Evolutionary conservation across 2,329 filamentous ascomycete species (phyloP), one percentile per base, ranked within the genome.

Genomic region (Penicillium sp.): DNA sequence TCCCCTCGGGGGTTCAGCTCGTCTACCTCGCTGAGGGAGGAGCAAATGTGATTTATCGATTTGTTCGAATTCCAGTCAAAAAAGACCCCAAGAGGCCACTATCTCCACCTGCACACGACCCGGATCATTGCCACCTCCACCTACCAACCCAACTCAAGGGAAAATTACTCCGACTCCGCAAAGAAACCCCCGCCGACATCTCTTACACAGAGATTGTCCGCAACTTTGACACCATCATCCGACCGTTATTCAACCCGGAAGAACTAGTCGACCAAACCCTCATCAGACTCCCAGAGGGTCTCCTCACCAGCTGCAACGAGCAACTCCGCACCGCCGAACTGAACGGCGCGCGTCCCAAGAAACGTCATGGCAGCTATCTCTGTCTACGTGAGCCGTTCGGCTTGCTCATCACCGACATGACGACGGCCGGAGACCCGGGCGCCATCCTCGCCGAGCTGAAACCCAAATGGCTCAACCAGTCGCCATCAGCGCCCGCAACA

Each of bases 401-500:
- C 6, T 83, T 91, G 66, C 75, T 93, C 4, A 82, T 93, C 48
- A 87, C 87, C 59, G 88, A 92, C 68, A 92, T 93, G 88, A 82
- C 81, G 2, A 76, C 79, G 7, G 66, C 66, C 29, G 64, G 66
- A 9, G 70, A 71, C 16, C 66, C 71, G 0, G 68, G 67, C 4
- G 67, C 68, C 47, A 72, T 47, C 44, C 70, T 89, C 33, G 76
- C 90, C 55, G 89, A 93, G 70, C 88, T 93, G 75, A 94, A 94
- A 71, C 90, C 90, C 15, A 94, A 94, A 74, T 94, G 90, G 90
- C 82, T 94, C 27, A 76, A 81, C 9, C 89, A 92, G 70, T 92
- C 89, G 2, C 89, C 87, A 4, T 86, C 84, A 38, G 89, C 90
- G 0, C 90, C 90, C 1, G 27, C 69, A 0, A 73, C 76, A 29